Conservation (phyloP, 768 basidiomycete species). For the Leccinum aurantiacum region DNA sequence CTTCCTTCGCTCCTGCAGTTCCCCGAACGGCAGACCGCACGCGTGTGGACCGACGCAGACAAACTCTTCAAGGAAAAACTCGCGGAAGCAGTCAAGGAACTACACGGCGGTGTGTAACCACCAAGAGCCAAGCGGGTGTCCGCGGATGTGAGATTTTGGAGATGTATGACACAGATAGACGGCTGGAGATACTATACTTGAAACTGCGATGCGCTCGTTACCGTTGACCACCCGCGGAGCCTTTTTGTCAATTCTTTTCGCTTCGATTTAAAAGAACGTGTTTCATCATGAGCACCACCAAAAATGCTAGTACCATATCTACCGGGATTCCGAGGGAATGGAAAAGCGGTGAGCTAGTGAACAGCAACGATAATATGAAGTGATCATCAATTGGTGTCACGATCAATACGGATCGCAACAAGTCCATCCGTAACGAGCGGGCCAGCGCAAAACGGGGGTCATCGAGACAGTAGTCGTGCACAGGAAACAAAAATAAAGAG, state of each 20-base stretch:
- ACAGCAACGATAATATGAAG: neutral
- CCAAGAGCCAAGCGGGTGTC: neutral
- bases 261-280: neutral
- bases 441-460: neutral
- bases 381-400: neutral
- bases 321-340: neutral
- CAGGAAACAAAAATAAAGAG: neutral
- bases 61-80: conserved; percentile 72
- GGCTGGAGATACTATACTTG: neutral
- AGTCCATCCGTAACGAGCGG: neutral
- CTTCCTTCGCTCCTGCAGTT: conserved; percentile 81
- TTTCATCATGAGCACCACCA: neutral
- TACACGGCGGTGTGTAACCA: conserved; percentile 4
- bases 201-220: neutral
- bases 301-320: neutral
- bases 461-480: neutral
- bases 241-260: neutral
- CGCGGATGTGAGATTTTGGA: neutral
- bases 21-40: conserved; percentile 60
- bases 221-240: neutral
- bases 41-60: conserved; percentile 90
- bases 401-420: neutral
- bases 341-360: neutral
- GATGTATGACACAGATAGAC: neutral
- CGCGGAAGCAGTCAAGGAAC: conserved; percentile 43